phyloP scores from a whole-genome alignment of 139 green algal genomes.

The Pleodorina starrii region DNA sequence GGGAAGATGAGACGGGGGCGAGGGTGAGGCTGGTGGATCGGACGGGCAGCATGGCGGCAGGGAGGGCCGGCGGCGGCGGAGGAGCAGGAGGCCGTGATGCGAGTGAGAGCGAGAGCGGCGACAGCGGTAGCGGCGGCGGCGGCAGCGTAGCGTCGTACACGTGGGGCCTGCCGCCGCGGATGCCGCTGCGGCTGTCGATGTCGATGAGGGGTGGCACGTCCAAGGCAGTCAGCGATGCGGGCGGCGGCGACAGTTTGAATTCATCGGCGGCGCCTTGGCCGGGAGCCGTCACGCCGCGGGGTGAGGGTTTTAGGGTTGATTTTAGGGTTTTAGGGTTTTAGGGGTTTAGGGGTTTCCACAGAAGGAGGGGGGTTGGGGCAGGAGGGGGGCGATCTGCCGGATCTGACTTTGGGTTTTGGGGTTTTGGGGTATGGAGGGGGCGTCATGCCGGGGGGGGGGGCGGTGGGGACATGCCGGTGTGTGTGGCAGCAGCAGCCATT shows the following conservation, averaged over 20 bases:
- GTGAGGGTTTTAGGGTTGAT: conserved; percentile 7
- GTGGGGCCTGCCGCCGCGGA: conserved; percentile 27
- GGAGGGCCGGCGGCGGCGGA: background rate
- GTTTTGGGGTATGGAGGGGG: too few species aligned
- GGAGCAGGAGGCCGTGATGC: too few species aligned
- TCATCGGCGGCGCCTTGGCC: background rate
- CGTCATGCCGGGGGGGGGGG: too few species aligned
- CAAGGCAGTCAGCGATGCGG: conserved; percentile 5
- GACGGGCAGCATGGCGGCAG: background rate
- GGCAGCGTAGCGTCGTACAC: conserved; percentile 16
- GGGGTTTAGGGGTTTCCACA: too few species aligned
- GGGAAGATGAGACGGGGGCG: conserved; percentile 27
- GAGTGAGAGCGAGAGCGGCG: too few species aligned
- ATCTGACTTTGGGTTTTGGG: too few species aligned
- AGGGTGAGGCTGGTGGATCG: background rate
- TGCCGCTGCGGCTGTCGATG: background rate
- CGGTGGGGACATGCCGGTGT: too few species aligned
- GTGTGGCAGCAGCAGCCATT: too few species aligned
- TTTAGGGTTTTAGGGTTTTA: too few species aligned
- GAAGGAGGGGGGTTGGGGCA: too few species aligned
- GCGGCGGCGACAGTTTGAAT: background rate
- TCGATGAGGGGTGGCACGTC: background rate
- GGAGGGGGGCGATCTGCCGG: too few species aligned
- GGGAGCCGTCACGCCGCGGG: conserved; percentile 31
- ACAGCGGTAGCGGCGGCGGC: background rate